Conservation (phyloP, 768 basidiomycete genomes). For the Phlebiopsis flavidoalba region DNA sequence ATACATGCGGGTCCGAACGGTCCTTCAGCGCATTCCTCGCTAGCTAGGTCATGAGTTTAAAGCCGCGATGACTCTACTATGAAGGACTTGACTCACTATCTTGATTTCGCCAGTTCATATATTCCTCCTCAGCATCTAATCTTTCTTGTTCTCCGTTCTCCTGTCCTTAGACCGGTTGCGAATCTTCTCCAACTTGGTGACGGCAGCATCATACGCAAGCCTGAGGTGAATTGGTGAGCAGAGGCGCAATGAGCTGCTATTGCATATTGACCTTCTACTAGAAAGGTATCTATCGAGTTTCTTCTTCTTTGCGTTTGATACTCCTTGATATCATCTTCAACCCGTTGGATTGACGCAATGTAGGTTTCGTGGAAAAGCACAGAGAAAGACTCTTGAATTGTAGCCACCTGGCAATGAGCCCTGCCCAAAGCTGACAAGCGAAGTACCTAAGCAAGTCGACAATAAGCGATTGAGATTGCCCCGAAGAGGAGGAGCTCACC, state of each 20-base stretch:
- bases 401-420: conserved; percentile 81
- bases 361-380: conserved; percentile 71
- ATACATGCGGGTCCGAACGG: conserved; percentile 72
- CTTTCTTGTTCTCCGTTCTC: conserved; percentile 74
- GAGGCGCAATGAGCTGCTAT: neutral
- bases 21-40: conserved; percentile 87
- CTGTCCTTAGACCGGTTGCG: conserved; percentile 72
- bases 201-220: conserved; percentile 72
- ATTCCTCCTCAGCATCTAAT: conserved; percentile 76
- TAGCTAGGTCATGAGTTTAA: conserved; percentile 24
- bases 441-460: conserved; percentile 44
- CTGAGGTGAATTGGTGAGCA: conserved; percentile 31
- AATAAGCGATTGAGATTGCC: no score
- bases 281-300: conserved; percentile 90
- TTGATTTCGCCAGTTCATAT: conserved; percentile 61
- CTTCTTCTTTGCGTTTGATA: conserved; percentile 76
- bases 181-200: conserved; percentile 61
- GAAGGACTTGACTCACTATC: conserved; percentile 53
- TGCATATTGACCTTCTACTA: conserved; percentile 55
- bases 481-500: conserved; percentile 33
- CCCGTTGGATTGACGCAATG: conserved; percentile 56
- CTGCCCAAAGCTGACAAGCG: conserved; percentile 71
- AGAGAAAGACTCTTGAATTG: conserved; percentile 78
- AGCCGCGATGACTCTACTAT: neutral
- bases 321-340: conserved; percentile 74